Base-by-base conservation (phyloP, 2,329 filamentous ascomycete species). In the Colletotrichum sp. region DNA sequence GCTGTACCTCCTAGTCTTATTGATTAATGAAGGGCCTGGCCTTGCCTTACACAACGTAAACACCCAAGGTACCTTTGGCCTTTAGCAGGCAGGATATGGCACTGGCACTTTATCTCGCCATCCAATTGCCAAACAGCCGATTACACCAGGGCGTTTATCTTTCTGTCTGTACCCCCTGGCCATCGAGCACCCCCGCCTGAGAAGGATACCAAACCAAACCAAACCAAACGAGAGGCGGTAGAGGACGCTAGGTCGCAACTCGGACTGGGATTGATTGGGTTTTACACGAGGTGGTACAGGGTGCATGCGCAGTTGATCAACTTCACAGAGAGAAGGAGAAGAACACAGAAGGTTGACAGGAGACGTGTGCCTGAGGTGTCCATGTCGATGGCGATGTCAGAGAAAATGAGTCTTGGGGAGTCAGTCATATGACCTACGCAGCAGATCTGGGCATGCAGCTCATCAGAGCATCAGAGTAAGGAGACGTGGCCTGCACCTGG, bases 231-330 rank as follows among this genome's bases (percentile, higher is more conserved):
- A 52, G 30, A 69, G 68, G 72, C 26, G 24, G 39, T 72, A 57
- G 26, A 36, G 32, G 57, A 21, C 60, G 59, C 64, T 69, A 52
- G 36, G 64, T 36, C 64, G 49, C 64, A 76, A 76, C 73, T 59
- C 34, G 36, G 63, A 72, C 72, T 57, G 69, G 69, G 72, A 60
- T 71, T 71, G 60, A 70, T 36, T 57, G 71, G 71, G 64, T 69
- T 63, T 64, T 71, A 39, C 28, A 73, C 16, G 28, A 21, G 36
- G 72, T 57, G 36, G 68, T 66, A 72, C 57, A 28, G 15, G n/a
- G 49, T 15, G 65, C 49, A 59, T 28, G 49, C n/a, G 64, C 64
- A 69, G 66, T 57, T 68, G 36, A 49, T 24, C 34, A 49, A 65
- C 21, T 44, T 44, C 9, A 65, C 13, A 32, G 30, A 36, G 18